These are phyloP conservation scores for Metschnikowia chrysomelidarum DNA, from an alignment of 805 yeast species.

Conservation along the genomic window DNA sequence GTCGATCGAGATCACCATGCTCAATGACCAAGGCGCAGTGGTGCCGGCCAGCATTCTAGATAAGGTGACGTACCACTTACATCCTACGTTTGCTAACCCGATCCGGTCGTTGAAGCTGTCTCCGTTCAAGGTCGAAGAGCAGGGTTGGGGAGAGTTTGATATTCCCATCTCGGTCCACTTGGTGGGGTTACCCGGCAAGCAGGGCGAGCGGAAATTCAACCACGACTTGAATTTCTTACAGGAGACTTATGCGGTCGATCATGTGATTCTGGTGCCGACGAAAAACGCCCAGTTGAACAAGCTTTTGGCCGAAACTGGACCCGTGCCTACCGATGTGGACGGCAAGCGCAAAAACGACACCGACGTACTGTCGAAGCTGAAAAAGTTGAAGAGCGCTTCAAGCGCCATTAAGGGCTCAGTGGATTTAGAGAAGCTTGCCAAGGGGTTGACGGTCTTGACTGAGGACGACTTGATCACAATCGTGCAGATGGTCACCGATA, in stretches of 20 bases:
- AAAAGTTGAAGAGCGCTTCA: constrained; percentile 51
- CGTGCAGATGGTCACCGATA: constrained; percentile 97
- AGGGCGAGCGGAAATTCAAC: constrained; percentile 80
- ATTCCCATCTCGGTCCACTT: constrained; percentile 74
- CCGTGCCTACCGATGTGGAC: constrained; percentile 56
- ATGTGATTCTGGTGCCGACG: constrained; percentile 71
- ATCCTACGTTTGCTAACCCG: constrained; percentile 93
- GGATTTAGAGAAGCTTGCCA: constrained; percentile 88
- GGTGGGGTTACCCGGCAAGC: constrained; percentile 62
- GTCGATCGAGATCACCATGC: constrained; percentile 73
- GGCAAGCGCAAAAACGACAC: constrained; percentile 36
- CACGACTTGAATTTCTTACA: constrained; percentile 88
- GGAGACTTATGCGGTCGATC: constrained; percentile 76
- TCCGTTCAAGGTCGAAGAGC: constrained; percentile 85
- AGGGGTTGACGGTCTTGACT: constrained; percentile 78
- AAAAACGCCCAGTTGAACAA: constrained; percentile 67
- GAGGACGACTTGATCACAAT: constrained; percentile 94
- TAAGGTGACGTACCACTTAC: constrained; percentile 88
- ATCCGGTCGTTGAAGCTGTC: constrained; percentile 73
- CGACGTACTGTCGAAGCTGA: constrained; percentile 37
- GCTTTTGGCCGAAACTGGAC: constrained; percentile 76
- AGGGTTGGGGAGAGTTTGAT: constrained; percentile 99
- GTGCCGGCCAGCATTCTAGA: constrained; percentile 87
- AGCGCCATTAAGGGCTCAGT: constrained; percentile 66
- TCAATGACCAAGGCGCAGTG: constrained; percentile 79